A percentile compares a stretch with the other conserved stretches of the same genome.
Conservation (phyloP, 1,284 basidiomycete genomes). For the Leccinum solheimii region DNA sequence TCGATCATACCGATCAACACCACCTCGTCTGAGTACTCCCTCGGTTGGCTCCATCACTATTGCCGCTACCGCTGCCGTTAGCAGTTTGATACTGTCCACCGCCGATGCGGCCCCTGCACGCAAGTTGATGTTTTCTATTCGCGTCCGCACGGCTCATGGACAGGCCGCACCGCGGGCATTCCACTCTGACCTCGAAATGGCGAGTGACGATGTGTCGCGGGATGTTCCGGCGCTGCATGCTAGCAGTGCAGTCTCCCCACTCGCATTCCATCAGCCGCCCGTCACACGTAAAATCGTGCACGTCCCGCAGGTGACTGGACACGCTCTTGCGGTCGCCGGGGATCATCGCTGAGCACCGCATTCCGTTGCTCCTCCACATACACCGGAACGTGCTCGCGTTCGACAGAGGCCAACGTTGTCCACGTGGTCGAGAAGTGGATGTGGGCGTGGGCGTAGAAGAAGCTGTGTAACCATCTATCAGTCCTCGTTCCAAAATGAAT, state of each 20-base stretch:
- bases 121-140: slow-evolving; percentile 23
- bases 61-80: neutral
- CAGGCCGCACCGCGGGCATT: slow-evolving; percentile 21
- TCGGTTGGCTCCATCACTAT: neutral
- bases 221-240: slow-evolving; percentile 31
- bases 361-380: slow-evolving; percentile 17
- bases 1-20: neutral
- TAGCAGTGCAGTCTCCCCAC: slow-evolving; percentile 19
- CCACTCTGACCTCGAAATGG: slow-evolving; percentile 28
- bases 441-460: neutral
- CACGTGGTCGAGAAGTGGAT: slow-evolving; percentile 4
- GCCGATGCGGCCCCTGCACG: slow-evolving; percentile 13
- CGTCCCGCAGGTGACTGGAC: slow-evolving; percentile 24
- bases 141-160: slow-evolving; percentile 29
- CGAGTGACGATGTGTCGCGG: slow-evolving; percentile 28
- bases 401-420: slow-evolving; percentile 11
- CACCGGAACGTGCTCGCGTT: slow-evolving; percentile 18
- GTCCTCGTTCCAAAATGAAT: neutral
- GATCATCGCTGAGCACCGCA: slow-evolving; percentile 19
- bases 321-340: slow-evolving; percentile 24
- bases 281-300: slow-evolving; percentile 28
- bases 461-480: slow-evolving; percentile 17
- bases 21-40: slow-evolving; percentile 1
- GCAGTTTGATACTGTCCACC: neutral
- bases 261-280: slow-evolving; percentile 12